Conservation (phyloP, 1,139 yeast genomes). For the Pichia cactophila region DNA sequence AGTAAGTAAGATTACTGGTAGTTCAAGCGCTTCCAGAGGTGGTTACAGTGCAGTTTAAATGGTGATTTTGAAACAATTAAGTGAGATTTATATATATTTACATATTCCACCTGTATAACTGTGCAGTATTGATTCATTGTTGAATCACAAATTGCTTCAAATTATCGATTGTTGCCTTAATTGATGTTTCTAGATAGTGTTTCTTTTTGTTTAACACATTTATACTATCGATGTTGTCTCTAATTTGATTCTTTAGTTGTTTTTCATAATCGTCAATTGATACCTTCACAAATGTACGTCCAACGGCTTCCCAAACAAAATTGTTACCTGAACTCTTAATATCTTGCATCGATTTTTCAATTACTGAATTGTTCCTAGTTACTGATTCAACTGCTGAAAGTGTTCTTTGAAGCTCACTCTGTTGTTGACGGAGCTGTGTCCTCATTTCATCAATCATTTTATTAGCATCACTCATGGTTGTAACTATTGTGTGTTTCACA, state of each 20-base stretch:
- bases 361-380: slow-evolving; percentile 50
- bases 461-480: slow-evolving; percentile 6
- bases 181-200: slow-evolving; percentile 65
- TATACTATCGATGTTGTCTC: slow-evolving; percentile 49
- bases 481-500: neutral
- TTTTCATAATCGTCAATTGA: slow-evolving; percentile 40
- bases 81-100: neutral
- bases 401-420: slow-evolving; percentile 13
- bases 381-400: slow-evolving; percentile 9
- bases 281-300: slow-evolving; percentile 57
- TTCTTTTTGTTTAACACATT: slow-evolving; percentile 60
- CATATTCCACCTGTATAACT: too few relatives aligned
- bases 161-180: slow-evolving; percentile 62
- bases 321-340: slow-evolving; percentile 41
- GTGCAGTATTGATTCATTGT: neutral
- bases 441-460: slow-evolving; percentile 11
- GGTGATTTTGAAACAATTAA: too few relatives aligned
- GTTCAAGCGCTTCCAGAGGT: slow-evolving; percentile 46
- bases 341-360: slow-evolving; percentile 49
- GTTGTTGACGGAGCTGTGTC: slow-evolving; percentile 12
- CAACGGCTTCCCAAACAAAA: slow-evolving; percentile 77
- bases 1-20: slow-evolving; percentile 62
- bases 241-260: slow-evolving; percentile 45
- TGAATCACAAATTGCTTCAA: slow-evolving; percentile 32
- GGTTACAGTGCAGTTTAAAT: slow-evolving; percentile 83